A percentile compares a stretch with the other conserved stretches of the same genome.
These are phyloP conservation scores for Elongisporangium senticosum DNA, from an alignment of 352 stramenopile species.

Conservation along the genomic window DNA sequence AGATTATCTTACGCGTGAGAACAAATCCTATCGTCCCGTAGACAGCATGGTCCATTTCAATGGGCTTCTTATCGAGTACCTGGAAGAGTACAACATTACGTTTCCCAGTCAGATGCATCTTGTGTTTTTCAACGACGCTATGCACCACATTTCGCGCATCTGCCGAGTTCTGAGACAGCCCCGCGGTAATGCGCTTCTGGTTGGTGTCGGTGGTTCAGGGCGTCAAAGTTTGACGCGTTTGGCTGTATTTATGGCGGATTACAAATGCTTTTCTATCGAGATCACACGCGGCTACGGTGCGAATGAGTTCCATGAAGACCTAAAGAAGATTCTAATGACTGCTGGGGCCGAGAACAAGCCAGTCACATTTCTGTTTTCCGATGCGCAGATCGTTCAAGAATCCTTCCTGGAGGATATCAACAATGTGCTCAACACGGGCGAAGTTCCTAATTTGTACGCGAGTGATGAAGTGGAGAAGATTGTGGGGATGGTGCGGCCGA, in stretches of 20 bases:
- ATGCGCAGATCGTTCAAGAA: conserved; percentile 92
- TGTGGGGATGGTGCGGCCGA: conserved; percentile 69
- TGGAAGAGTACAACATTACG: conserved; percentile 95
- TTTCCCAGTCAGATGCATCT: conserved; percentile 92
- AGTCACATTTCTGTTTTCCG: conserved; percentile 91
- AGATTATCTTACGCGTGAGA: conserved; percentile 85
- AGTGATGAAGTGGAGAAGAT: conserved; percentile 91
- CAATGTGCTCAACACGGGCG: conserved; percentile 91
- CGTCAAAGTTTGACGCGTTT: conserved; percentile 89
- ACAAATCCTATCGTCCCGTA: conserved; percentile 68
- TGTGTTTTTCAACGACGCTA: conserved; percentile 94
- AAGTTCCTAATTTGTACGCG: conserved; percentile 92
- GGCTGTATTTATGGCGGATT: conserved; percentile 90
- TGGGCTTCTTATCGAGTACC: conserved; percentile 79
- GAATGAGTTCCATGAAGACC: conserved; percentile 90
- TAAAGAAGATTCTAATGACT: conserved; percentile 89
- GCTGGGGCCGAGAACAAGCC: conserved; percentile 84
- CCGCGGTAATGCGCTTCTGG: conserved; percentile 88
- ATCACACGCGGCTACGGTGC: conserved; percentile 89
- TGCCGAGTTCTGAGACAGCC: conserved; percentile 90
- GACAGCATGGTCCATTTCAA: conserved; percentile 66
- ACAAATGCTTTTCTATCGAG: conserved; percentile 89
- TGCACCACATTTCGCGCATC: conserved; percentile 92
- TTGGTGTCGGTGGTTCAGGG: conserved; percentile 89
- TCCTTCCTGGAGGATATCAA: conserved; percentile 95